These are phyloP conservation scores for Arabidopsis thaliana DNA, from an alignment of 345 rosid species.

Conservation along the genomic window DNA sequence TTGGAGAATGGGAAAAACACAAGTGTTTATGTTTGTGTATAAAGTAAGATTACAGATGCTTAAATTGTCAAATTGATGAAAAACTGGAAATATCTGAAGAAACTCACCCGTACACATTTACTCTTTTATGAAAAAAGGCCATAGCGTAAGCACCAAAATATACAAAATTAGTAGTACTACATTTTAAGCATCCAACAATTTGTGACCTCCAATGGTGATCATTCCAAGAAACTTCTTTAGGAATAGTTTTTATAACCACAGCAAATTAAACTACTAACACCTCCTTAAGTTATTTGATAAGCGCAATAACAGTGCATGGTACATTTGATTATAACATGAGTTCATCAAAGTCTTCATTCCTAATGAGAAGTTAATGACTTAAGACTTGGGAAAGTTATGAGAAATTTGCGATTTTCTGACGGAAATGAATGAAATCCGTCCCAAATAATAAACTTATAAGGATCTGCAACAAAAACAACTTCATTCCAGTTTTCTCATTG, in stretches of 20 bases:
- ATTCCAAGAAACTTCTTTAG: neutral
- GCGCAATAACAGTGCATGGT: neutral
- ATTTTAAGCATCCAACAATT: neutral
- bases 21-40: slow-evolving; percentile 36
- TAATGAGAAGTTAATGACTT: too few relatives aligned
- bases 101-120: slow-evolving; percentile 17
- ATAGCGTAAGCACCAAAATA: neutral
- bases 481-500: neutral
- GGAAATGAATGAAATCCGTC: neutral
- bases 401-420: neutral
- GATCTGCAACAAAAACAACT: neutral
- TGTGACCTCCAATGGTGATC: neutral
- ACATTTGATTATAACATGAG: neutral
- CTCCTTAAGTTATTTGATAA: neutral
- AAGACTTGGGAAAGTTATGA: too few relatives aligned
- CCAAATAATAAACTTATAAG: neutral
- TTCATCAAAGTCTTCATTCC: neutral
- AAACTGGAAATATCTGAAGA: slow-evolving; percentile 30
- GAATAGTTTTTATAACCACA: neutral
- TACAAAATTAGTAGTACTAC: too few relatives aligned
- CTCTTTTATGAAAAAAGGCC: neutral
- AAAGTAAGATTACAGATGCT: slow-evolving; percentile 21
- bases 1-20: slow-evolving; percentile 29
- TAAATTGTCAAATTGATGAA: neutral
- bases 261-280: too few relatives aligned